phyloP scores from a whole-genome alignment of 305 asterid species.

The Solanum chacoense region DNA sequence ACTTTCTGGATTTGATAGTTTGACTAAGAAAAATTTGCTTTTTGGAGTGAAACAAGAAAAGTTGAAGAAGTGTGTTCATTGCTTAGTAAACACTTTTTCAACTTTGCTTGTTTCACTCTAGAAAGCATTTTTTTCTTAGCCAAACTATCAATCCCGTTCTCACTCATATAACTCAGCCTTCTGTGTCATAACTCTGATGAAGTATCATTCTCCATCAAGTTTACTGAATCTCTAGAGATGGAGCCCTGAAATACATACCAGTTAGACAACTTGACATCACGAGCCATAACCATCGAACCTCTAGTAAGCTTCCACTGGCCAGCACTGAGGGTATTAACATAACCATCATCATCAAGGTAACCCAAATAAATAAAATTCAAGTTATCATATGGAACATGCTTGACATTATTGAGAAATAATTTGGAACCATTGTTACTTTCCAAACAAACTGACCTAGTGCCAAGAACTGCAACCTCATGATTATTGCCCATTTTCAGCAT shows the following conservation, averaged over 20 bases:
- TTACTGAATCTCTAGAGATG: neutral
- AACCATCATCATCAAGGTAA: neutral
- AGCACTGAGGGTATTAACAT: neutral
- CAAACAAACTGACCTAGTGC: neutral
- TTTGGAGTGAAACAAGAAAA: neutral
- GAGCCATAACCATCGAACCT: neutral
- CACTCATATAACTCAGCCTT: too few relatives aligned
- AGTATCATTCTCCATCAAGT: neutral
- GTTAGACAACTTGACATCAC: neutral
- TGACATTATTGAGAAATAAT: neutral
- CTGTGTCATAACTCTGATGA: too few relatives aligned
- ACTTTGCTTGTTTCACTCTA: neutral
- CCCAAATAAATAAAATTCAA: neutral
- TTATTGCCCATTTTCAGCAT: neutral
- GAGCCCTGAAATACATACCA: neutral
- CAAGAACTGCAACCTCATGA: neutral
- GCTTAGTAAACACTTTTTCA: neutral
- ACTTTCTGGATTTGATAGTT: neutral
- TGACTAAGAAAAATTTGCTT: neutral
- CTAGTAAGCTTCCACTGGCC: neutral
- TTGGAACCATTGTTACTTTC: neutral
- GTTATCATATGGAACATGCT: neutral
- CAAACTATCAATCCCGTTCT: too few relatives aligned
- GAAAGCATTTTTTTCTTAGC: too few relatives aligned
- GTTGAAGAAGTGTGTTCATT: neutral